These are phyloP conservation scores for Thielaviopsis musarum DNA, from an alignment of 2,329 filamentous ascomycete species.

Conservation along the genomic window DNA sequence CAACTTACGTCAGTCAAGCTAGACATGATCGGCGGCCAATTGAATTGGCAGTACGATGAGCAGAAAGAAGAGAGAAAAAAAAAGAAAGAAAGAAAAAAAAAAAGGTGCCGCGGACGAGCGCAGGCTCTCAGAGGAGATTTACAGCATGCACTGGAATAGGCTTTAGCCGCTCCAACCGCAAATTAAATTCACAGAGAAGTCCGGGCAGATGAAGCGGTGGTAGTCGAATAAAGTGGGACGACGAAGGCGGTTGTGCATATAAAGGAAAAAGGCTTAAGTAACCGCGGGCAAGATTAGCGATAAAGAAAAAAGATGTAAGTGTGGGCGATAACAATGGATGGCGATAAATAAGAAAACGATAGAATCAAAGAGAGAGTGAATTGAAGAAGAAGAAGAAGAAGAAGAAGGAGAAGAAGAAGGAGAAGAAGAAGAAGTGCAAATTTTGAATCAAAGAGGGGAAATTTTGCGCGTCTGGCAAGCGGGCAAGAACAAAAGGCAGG, in stretches of 20 bases:
- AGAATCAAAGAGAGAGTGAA: neutral
- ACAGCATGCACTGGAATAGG: neutral
- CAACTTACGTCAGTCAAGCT: slow-evolving; percentile 7
- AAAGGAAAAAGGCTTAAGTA: too few relatives aligned
- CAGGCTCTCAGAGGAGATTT: neutral
- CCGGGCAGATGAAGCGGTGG: neutral
- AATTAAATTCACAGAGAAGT: neutral
- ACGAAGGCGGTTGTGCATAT: too few relatives aligned
- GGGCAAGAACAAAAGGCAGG: neutral
- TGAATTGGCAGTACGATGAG: neutral
- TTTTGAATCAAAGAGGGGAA: neutral
- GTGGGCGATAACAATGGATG: too few relatives aligned
- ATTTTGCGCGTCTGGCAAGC: neutral
- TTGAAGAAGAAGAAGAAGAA: neutral
- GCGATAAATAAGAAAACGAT: too few relatives aligned
- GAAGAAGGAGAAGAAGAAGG: neutral
- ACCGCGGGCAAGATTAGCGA: too few relatives aligned
- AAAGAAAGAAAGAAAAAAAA: neutral
- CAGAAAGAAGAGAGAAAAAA: neutral
- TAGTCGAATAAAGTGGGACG: neutral
- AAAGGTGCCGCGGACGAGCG: neutral
- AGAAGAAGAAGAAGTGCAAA: neutral
- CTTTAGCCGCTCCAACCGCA: neutral
- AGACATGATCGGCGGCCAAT: neutral
- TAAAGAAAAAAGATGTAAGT: too few relatives aligned